A percentile compares a stretch with the other conserved stretches of the same genome.
Conservation (phyloP, 169 alveolate genomes). For the Plasmodium inui region DNA sequence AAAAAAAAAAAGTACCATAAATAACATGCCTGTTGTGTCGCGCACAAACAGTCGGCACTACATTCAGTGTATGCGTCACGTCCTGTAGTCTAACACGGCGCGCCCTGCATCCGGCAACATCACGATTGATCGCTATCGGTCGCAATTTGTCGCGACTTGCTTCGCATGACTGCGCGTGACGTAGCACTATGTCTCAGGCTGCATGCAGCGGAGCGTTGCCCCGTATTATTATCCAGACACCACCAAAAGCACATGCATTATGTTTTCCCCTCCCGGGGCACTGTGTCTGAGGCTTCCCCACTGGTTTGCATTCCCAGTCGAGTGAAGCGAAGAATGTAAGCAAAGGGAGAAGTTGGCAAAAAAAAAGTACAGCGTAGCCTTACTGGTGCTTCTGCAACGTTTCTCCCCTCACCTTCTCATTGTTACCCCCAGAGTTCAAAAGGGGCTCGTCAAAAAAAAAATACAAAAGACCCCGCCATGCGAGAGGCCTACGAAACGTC, state of each 20-base stretch:
- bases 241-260: background rate
- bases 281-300: background rate
- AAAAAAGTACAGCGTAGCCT: too few relatives aligned
- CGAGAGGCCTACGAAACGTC: background rate
- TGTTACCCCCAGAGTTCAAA: background rate
- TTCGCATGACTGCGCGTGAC: background rate
- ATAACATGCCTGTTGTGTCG: background rate
- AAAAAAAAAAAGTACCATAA: slow-evolving; percentile 9
- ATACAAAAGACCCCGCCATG: background rate
- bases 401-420: too few relatives aligned
- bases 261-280: background rate
- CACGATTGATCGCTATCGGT: background rate
- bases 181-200: background rate
- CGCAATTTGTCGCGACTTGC: background rate
- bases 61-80: background rate
- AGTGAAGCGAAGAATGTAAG: too few relatives aligned
- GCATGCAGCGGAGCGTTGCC: background rate
- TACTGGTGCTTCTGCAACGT: too few relatives aligned
- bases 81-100: background rate
- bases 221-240: background rate
- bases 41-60: background rate
- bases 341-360: background rate
- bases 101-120: background rate
- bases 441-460: background rate
- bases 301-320: background rate